Evolutionary conservation across 2,329 filamentous ascomycete species (phyloP).

Genomic region (Fusarium fujikuroi): DNA sequence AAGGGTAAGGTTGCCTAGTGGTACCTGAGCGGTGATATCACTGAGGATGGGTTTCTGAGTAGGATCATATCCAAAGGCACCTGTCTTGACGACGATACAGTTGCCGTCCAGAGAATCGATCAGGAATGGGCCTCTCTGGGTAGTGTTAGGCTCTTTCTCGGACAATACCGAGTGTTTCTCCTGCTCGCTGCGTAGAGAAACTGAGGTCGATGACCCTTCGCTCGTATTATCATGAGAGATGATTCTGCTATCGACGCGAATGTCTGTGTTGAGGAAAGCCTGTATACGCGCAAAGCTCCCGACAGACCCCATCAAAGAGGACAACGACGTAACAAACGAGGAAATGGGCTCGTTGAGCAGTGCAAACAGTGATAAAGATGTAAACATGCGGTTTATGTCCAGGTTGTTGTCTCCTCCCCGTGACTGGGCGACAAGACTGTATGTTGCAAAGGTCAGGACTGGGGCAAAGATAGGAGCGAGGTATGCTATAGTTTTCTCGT

Average conservation of each 20-base stretch:
- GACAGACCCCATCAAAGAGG: slow-evolving; percentile 29
- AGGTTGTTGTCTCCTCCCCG: slow-evolving; percentile 6
- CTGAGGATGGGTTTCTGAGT: slow-evolving; percentile 8
- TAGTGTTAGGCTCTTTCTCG: background rate
- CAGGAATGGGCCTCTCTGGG: background rate
- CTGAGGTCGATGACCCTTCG: background rate
- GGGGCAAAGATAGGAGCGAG: slow-evolving; percentile 34
- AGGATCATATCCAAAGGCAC: slow-evolving; percentile 22
- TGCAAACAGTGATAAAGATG: slow-evolving; percentile 28
- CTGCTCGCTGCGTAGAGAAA: background rate
- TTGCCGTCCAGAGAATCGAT: background rate
- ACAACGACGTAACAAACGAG: slow-evolving; percentile 19
- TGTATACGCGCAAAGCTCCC: slow-evolving; percentile 34
- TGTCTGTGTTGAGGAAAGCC: slow-evolving; percentile 21
- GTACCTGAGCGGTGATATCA: slow-evolving; percentile 5
- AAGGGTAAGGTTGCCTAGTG: slow-evolving; percentile 23
- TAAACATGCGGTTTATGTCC: slow-evolving; percentile 34
- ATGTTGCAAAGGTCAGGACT: slow-evolving; percentile 22
- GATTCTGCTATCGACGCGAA: slow-evolving; percentile 3
- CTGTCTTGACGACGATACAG: background rate
- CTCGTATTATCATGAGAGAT: background rate
- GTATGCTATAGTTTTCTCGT: slow-evolving; percentile 3
- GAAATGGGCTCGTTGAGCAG: slow-evolving; percentile 22
- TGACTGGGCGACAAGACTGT: slow-evolving; percentile 27
- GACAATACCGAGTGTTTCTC: background rate